Evolutionary conservation across 257 asterid genomes (phyloP).

Genomic region (Lavandula angustifolia): DNA sequence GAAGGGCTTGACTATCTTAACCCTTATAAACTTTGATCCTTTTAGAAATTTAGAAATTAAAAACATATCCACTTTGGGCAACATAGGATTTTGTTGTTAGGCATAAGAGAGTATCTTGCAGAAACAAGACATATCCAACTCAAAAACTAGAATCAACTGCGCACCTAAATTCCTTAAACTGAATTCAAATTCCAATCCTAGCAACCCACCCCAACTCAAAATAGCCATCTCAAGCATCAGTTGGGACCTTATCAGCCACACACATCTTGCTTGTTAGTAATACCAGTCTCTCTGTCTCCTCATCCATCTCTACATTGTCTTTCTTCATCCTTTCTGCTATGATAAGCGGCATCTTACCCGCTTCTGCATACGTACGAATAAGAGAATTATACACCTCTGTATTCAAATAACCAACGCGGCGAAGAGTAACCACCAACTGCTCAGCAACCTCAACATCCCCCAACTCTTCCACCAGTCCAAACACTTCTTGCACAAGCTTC

Average conservation of each 20-base stretch:
- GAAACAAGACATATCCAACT: neutral
- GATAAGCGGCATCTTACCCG: slow-evolving; percentile 74
- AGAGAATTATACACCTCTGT: slow-evolving; percentile 66
- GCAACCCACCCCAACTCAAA: neutral
- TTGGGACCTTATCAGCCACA: slow-evolving; percentile 70
- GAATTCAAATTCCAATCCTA: neutral
- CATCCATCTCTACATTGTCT: slow-evolving; percentile 65
- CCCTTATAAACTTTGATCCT: no score
- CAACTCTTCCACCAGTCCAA: slow-evolving; percentile 55
- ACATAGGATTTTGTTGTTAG: no score
- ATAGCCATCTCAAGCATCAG: slow-evolving; percentile 34
- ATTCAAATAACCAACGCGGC: slow-evolving; percentile 55
- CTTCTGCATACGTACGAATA: slow-evolving; percentile 70
- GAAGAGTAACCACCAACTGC: slow-evolving; percentile 53
- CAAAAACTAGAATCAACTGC: neutral
- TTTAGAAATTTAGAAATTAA: no score
- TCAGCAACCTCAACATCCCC: slow-evolving; percentile 78
- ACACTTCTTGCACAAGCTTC: slow-evolving; percentile 52
- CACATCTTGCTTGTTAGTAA: slow-evolving; percentile 65
- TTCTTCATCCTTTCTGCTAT: slow-evolving; percentile 86
- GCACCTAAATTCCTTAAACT: neutral
- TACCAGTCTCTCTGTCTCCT: slow-evolving; percentile 59
- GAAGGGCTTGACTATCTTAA: no score
- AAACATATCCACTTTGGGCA: no score
- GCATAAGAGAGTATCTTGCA: neutral